Evolutionary conservation across 2,329 filamentous ascomycete species (phyloP), one percentile per base, ranked within the genome.

Genomic region (Chalaropsis ovoidea): DNA sequence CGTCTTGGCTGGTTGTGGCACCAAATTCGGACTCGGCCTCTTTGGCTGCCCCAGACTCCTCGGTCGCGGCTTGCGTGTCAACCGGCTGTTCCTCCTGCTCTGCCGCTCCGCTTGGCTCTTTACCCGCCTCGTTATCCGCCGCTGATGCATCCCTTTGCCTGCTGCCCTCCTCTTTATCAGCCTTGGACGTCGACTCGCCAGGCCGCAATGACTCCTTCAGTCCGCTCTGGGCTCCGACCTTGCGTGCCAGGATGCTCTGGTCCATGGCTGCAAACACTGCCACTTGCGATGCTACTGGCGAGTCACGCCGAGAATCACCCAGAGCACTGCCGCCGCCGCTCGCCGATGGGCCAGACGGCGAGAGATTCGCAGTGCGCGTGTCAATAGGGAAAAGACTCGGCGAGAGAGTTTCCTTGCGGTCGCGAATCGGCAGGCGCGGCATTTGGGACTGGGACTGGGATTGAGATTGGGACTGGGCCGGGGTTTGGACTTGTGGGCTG

Each of bases 251-350:
- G 60, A 86, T 86, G 61, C 79, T 81, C 71, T 86, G 83, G 66
- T 87, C 84, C 24, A 86, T 77, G 1, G 82, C 83, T n/a, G 82
- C 80, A 73, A 86, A 86, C 0, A 82, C 82, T 8, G 82, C 81
- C 49, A 78, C 77, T 70, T 86, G 83, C 68, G 78, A 81, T 11
- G 76, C 75, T 2, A 80, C 58, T 31, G 49, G 52, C 2, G 54
- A 39, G 45, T 66, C 64, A 11, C 56, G 45, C n/a, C 64, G 62
- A 45, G 62, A 65, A 24, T 67, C 62, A 2, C 66, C 45, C 27
- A 67, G 64, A 31, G 62, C 61, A n/a, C 41, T 63, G 10, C 65
- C 61, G 2, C 60, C 39, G 5, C 56, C 64, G 41, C 43, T 62
- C 7, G 22, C 39, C 10, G 56, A 58, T 49, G 27, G 52, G 13